phyloP scores from a whole-genome alignment of 345 rosid genomes.

The Corchorus olitorius region DNA sequence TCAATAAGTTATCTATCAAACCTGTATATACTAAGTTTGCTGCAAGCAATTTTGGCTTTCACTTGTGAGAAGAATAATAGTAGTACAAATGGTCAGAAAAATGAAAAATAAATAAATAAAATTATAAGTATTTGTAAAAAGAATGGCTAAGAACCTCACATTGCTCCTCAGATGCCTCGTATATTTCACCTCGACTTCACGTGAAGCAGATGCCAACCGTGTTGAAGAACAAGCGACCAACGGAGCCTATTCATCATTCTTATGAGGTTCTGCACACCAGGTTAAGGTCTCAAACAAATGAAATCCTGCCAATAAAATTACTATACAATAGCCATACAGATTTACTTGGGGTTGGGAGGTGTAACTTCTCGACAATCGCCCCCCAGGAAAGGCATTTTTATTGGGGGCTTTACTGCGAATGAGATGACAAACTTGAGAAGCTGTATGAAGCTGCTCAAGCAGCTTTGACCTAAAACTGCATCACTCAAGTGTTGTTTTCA shows the following conservation, averaged over 20 bases:
- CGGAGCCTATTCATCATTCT: background rate
- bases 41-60: background rate
- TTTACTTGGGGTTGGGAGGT: background rate
- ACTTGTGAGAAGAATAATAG: background rate
- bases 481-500: background rate
- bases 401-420: background rate
- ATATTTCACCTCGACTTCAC: background rate
- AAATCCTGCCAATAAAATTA: background rate
- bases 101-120: background rate
- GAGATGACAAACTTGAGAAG: background rate
- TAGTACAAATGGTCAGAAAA: background rate
- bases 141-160: conserved; percentile 1
- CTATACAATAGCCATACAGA: background rate
- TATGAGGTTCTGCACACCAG: background rate
- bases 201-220: background rate
- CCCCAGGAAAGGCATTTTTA: background rate
- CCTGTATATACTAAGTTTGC: background rate
- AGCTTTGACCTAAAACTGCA: background rate
- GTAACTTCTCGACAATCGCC: background rate
- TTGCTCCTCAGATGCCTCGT: background rate
- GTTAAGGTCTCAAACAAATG: conserved; percentile 12
- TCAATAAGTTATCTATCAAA: background rate
- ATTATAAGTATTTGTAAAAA: background rate
- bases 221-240: background rate
- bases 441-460: background rate